These are phyloP conservation scores for Boletus subluridellus DNA, from an alignment of 1,284 basidiomycete genomes.

Conservation along the genomic window DNA sequence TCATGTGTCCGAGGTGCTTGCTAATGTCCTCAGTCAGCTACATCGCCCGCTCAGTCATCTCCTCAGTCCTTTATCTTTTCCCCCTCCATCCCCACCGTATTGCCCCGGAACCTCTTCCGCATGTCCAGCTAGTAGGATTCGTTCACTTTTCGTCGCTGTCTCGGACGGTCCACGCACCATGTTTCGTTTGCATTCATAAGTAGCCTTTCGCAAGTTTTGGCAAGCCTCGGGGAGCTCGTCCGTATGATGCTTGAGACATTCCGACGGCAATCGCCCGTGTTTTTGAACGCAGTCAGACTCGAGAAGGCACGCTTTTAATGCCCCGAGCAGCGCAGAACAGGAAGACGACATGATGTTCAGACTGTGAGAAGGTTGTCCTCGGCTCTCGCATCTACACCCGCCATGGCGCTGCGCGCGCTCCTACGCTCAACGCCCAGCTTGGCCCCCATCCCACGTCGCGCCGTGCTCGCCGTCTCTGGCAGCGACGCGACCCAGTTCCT, in stretches of 20 bases:
- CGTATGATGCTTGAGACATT: slow-evolving; percentile 70
- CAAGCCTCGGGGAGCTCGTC: slow-evolving; percentile 76
- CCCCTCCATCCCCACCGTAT: slow-evolving; percentile 53
- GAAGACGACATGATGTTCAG: slow-evolving; percentile 62
- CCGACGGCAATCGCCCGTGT: slow-evolving; percentile 67
- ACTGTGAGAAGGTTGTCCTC: not conserved
- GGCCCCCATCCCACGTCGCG: slow-evolving; percentile 61
- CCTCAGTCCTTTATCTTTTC: not conserved
- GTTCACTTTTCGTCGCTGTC: not conserved
- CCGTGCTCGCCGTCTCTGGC: slow-evolving; percentile 75
- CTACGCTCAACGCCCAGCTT: slow-evolving; percentile 52
- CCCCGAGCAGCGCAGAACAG: slow-evolving; percentile 68
- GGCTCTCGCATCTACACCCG: slow-evolving; percentile 2
- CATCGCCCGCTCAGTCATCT: not conserved
- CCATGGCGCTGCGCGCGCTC: slow-evolving; percentile 42
- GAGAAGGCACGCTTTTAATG: slow-evolving; percentile 76
- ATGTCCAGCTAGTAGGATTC: slow-evolving; percentile 64
- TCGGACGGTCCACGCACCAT: slow-evolving; percentile 60
- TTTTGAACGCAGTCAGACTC: slow-evolving; percentile 81
- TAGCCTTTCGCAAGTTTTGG: slow-evolving; percentile 68
- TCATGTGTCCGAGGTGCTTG: slow-evolving; percentile 20
- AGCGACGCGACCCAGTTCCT: slow-evolving; percentile 83
- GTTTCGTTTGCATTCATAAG: slow-evolving; percentile 83
- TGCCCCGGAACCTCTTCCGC: slow-evolving; percentile 78
- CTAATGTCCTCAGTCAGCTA: slow-evolving; percentile 21